phyloP scores from a whole-genome alignment of 345 rosid species.

The Syzygium aromaticum region DNA sequence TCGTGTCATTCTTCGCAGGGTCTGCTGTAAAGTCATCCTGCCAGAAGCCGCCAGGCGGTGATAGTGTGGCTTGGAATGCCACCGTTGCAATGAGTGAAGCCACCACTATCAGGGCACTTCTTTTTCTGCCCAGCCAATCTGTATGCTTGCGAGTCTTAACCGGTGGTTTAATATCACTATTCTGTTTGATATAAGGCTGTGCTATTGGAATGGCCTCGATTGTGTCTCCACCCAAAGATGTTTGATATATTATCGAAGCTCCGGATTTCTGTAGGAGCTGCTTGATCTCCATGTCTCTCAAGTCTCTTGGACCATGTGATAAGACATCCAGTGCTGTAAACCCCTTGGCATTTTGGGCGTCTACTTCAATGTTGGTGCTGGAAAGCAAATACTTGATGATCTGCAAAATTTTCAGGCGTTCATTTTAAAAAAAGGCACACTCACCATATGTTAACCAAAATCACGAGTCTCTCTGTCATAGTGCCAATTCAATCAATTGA shows the following conservation, averaged over 20 bases:
- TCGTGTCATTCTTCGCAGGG: background rate
- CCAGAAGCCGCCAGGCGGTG: conserved; percentile 23
- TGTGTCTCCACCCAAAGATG: background rate
- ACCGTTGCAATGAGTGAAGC: conserved; percentile 23
- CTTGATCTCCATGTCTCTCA: conserved; percentile 13
- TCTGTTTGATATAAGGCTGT: background rate
- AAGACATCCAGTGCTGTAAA: conserved; percentile 11
- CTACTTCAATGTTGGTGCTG: conserved; percentile 4
- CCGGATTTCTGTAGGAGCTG: conserved; percentile 2
- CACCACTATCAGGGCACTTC: conserved; percentile 24
- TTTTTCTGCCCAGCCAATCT: conserved; percentile 8
- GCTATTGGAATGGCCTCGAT: background rate
- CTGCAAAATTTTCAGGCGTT: conserved; percentile 4
- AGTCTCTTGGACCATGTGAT: conserved; percentile 5
- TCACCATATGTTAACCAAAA: background rate
- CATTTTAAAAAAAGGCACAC: background rate
- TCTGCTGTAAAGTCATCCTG: conserved; percentile 2
- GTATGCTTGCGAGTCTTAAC: conserved; percentile 3
- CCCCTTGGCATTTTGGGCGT: conserved; percentile 10
- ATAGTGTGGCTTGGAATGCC: conserved; percentile 20
- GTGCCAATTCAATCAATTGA: background rate
- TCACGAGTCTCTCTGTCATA: background rate
- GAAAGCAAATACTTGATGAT: conserved; percentile 6
- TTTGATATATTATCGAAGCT: background rate
- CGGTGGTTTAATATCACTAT: background rate